Conservation (phyloP, 192 early-diverging fungal species). For the Entomortierella parvispora region DNA sequence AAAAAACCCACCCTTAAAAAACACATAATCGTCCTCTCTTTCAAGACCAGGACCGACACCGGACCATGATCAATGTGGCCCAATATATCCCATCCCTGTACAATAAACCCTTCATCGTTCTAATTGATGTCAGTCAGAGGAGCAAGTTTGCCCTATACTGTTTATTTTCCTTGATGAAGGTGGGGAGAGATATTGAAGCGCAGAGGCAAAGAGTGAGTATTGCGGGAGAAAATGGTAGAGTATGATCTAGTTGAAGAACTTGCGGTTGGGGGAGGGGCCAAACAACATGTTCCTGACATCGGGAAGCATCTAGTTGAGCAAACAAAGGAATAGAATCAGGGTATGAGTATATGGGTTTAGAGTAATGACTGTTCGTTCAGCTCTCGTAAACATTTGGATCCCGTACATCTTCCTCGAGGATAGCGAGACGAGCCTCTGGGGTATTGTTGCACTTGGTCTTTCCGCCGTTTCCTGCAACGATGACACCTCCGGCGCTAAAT, state of each 20-base stretch:
- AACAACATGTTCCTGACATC: conserved; percentile 91
- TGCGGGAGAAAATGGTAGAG: not conserved
- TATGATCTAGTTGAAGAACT: conserved; percentile 84
- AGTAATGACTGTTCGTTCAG: no score
- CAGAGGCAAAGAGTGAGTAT: not conserved
- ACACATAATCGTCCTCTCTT: no score
- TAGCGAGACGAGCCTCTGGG: conserved; percentile 86
- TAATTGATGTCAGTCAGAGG: no score
- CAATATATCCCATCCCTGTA: no score
- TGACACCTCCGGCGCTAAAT: conserved; percentile 87
- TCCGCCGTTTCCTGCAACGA: conserved; percentile 79
- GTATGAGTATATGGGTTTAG: no score
- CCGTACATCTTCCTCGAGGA: conserved; percentile 79
- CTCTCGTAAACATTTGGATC: no score
- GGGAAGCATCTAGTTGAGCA: conserved; percentile 83
- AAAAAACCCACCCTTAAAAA: no score
- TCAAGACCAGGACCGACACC: no score
- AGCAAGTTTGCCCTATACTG: no score
- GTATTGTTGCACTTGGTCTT: conserved; percentile 91
- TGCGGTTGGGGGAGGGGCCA: conserved; percentile 90
- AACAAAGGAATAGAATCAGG: conserved; percentile 8
- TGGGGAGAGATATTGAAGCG: not conserved
- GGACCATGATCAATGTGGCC: no score
- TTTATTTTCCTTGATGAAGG: no score
- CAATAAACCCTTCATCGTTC: no score